Base-by-base conservation (phyloP, 192 early-diverging fungal genomes). In the Coemansia sp. region DNA sequence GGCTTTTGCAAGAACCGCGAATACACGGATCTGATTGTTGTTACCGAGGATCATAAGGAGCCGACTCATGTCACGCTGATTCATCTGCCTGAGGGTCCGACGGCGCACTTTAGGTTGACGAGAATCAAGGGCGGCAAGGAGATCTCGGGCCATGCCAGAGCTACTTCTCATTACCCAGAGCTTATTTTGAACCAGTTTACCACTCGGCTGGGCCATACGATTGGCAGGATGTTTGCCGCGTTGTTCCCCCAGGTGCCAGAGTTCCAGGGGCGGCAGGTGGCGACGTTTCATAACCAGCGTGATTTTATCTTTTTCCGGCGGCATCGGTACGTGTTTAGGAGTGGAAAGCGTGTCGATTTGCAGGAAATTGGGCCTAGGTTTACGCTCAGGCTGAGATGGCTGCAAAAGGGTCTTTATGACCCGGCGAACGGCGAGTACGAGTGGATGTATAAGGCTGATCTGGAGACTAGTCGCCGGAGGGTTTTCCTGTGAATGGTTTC, bases 251-350 rank as follows among this genome's bases (percentile, higher is more conserved):
- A 95, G 65, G 91, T 96, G 5, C 96, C 96, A 11, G 93, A 99
- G 80, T 99, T 99, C 75, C 86, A 95, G 71, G 96, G 95, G 10
- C 84, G 98, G 53, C 96, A 98, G 75, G 96, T 90, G 31, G 92
- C 89, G 10, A 99, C 98, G 4, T 93, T 99, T 76, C 98, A 99
- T 75, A 99, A 99, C 81, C 98, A 99, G 84, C 94, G 98, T 50
- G 98, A 99, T 79, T 99, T 97, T 72, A 98, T 99, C 68, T 99
- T 99, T 77, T 97, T 99, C 74, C 86, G 98, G 71, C 89, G 97
- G 43, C 98, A 99, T 77, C 89, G 95, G 86, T 99, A 99, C 76
- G 90, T 96, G 63, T 98, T 99, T 76, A 88, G 84, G 65, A 89
- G 88, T 74, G 87, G 88, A 31, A 90, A 90, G 78, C 90, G 85